phyloP scores from a whole-genome alignment of 495 filamentous ascomycete species.

The Xylaria bambusicola region DNA sequence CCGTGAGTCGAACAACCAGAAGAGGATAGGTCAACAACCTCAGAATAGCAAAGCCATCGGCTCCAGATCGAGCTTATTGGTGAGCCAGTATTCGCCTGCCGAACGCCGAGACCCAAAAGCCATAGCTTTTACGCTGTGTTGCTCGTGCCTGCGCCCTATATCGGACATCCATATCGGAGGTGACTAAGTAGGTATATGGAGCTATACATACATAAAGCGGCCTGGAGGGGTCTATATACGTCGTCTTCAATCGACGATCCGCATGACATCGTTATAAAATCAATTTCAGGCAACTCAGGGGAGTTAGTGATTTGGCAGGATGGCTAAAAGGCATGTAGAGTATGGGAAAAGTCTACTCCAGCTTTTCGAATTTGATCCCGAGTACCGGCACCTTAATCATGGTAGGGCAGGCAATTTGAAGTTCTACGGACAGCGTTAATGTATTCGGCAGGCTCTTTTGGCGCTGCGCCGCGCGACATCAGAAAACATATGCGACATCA shows the following conservation, averaged over 20 bases:
- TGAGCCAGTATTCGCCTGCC: neutral
- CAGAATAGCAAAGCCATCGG: neutral
- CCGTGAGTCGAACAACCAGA: no score
- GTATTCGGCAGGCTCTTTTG: constrained; percentile 65
- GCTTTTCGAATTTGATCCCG: constrained; percentile 69
- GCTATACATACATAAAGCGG: no score
- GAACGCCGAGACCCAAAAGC: neutral
- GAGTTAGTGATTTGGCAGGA: neutral
- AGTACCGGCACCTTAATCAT: constrained; percentile 78
- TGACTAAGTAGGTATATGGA: no score
- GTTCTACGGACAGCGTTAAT: neutral
- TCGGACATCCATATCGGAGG: neutral
- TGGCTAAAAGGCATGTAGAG: neutral
- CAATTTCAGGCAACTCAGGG: no score
- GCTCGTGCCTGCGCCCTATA: neutral
- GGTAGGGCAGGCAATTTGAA: constrained; percentile 50
- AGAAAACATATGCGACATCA: constrained; percentile 56
- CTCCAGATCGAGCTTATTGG: neutral
- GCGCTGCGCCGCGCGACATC: constrained; percentile 66
- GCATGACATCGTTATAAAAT: no score
- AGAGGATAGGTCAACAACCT: neutral
- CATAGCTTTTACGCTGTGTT: neutral
- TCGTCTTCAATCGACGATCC: no score
- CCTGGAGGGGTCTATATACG: no score
- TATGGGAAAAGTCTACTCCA: constrained; percentile 27